Conservation (phyloP, 2,329 filamentous ascomycete species). For the Didymosphaeria variabile region DNA sequence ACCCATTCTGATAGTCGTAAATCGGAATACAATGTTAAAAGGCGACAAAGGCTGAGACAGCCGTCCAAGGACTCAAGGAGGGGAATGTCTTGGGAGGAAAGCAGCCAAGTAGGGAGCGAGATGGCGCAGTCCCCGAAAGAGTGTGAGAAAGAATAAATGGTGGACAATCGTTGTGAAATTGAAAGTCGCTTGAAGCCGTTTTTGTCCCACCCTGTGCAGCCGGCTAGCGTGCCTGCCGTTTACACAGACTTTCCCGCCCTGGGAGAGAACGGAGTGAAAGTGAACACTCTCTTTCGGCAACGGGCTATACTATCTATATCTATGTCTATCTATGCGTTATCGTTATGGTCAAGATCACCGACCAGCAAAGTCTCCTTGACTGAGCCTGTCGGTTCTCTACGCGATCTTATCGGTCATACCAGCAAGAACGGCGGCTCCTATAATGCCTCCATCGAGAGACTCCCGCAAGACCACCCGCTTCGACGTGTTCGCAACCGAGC, state of each 20-base stretch:
- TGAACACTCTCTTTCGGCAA: neutral
- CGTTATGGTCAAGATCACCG: neutral
- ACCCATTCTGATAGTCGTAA: neutral
- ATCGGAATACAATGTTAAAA: neutral
- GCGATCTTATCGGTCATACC: constrained; percentile 52
- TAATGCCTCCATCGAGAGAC: constrained; percentile 63
- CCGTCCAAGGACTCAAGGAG: neutral
- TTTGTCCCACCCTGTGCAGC: neutral
- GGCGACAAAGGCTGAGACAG: neutral
- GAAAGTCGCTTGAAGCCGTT: neutral
- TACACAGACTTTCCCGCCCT: neutral
- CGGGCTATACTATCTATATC: constrained; percentile 1
- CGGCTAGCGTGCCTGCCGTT: constrained; percentile 11
- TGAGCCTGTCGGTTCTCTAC: constrained; percentile 19
- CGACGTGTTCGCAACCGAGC: constrained; percentile 42
- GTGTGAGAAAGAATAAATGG: neutral
- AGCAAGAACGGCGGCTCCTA: constrained; percentile 64
- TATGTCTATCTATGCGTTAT: neutral
- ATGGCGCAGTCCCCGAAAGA: neutral
- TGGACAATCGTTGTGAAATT: neutral
- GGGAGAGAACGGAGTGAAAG: neutral
- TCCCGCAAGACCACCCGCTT: constrained; percentile 63
- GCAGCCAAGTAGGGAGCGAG: neutral
- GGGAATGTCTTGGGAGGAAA: neutral
- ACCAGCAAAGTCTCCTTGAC: neutral